Base-by-base conservation (phyloP, 352 stramenopile genomes). In the Globisporangium perplexum region DNA sequence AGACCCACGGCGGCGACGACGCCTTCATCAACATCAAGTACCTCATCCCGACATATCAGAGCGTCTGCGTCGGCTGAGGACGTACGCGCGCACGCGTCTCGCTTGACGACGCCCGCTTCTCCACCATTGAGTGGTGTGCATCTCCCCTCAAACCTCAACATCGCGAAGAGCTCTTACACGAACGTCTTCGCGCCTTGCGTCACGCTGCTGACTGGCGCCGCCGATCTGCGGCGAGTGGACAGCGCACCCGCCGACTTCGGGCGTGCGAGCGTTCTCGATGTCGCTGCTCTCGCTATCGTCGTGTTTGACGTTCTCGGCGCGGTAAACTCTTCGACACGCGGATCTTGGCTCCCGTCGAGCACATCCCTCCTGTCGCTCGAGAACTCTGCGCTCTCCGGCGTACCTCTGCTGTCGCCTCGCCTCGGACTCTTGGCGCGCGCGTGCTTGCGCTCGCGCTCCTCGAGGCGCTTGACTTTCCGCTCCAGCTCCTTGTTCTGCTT, bases 21-120 rank as follows among this genome's bases (percentile, higher is more conserved):
- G 96, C 96, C 4, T 99, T 99, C 69, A 98, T 98, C 68, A 99
- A 98, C 75, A 98, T 98, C 70, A 99, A 98, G 63, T 99, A 98
- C 61, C 85, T 98, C 54, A 74, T 98, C 23, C 96, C 96, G 3
- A 97, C 95, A 1, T 99, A 98, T 72, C 90, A 98, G 69, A 97
- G 89, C 62, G 88, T 93, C 10, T 93, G 83, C 38, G 74, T 91
- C 11, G 79, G 80, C 43, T 93, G 60, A 57, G 7, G 7, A 2
- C 7, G 4, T 12, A n/a, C 5, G 2, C 18, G n/a, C 20, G 24
- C 44, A 26, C 41, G 17, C 31, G 24, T n/a, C 22, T 47, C 30
- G n/a, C 6, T 45, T 36, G 35, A 46, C 35, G 23, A 47, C 22
- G 20, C 41, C n/a, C 53, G 47, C 59, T 53, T 47, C 44, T 17